Base-by-base conservation (phyloP, 1,284 basidiomycete species). In the Cystobasidium slooffiae region DNA sequence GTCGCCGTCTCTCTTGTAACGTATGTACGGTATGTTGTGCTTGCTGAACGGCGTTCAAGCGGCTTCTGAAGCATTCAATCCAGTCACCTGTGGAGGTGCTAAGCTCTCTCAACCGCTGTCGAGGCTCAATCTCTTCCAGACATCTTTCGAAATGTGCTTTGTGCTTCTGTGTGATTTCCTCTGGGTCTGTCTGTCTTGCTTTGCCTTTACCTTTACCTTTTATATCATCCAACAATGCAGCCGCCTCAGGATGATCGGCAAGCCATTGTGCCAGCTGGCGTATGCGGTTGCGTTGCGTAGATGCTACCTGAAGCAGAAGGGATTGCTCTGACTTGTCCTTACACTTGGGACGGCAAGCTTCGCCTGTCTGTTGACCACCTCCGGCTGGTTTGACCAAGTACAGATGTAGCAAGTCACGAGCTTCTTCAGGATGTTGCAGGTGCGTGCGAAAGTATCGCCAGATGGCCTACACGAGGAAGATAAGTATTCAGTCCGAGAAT, bases 201-300 rank as follows among this genome's bases (percentile, higher is more conserved):
- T 49, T 63, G 10, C 59, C 51, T 52, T 72, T 72, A 3, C 69
- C 69, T 55, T 72, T 72, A 41, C 47, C 69, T 51, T 64, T 72
- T 20, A 22, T 43, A 61, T 63, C 69, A 43, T 49, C 39, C 10
- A 72, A 41, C 8, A 53, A 44, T 2, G 44, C 16, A 18, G 41
- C 51, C 20, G 61, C 59, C 5, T 62, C 58, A 20, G 69, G 69
- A 55, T 72, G 69, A 22, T 56, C 61, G 49, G 59, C 41, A 14
- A 72, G 58, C 69, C 69, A 72, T 20, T 53, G 44, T 14, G 55
- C 46, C 2, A 72, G 61, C 20, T 53, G 24, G 3, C 49, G 51
- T 7, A 66, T 66, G 20, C 44, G 51, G 43, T 66, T 66, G 9
- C 51, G 47, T 16, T 66, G 64, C 20, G 31, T 52, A 16, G 49